These are phyloP conservation scores for Austroboletus eburneus DNA, from an alignment of 768 basidiomycete genomes.

Conservation along the genomic window DNA sequence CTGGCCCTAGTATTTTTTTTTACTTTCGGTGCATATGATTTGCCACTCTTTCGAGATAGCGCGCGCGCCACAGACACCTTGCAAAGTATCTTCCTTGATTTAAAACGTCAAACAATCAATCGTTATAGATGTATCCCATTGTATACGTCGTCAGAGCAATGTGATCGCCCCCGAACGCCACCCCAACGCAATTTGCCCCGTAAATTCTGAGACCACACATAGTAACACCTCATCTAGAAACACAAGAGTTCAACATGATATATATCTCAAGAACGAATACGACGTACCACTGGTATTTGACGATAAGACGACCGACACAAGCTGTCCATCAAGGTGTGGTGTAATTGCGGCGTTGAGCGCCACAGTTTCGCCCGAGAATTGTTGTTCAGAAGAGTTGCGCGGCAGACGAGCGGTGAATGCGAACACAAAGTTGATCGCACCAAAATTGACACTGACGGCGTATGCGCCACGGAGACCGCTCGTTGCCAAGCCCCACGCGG, in stretches of 20 bases:
- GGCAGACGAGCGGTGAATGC: background rate
- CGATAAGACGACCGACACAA: background rate
- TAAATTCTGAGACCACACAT: conserved; percentile 43
- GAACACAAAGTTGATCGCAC: background rate
- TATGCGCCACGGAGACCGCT: conserved; percentile 10
- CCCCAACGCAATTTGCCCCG: conserved; percentile 41
- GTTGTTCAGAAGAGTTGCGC: background rate
- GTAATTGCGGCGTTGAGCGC: background rate
- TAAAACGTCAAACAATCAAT: too few species aligned
- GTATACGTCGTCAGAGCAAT: background rate
- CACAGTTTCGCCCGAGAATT: background rate
- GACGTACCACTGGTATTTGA: background rate
- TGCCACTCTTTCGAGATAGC: too few species aligned
- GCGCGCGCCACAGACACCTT: too few species aligned
- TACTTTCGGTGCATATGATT: too few species aligned
- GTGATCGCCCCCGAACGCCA: conserved; percentile 3
- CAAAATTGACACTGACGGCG: background rate
- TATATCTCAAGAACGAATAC: background rate
- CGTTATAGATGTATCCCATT: too few species aligned
- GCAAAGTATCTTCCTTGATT: too few species aligned
- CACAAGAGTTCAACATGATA: background rate
- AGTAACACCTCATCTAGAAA: conserved; percentile 37
- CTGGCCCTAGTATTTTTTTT: too few species aligned
- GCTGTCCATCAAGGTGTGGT: background rate
- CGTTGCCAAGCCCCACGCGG: conserved; percentile 6